A percentile compares a stretch with the other conserved stretches of the same genome.
Conservation (phyloP, 768 basidiomycete genomes). For the Macrolepiota fuliginosa region DNA sequence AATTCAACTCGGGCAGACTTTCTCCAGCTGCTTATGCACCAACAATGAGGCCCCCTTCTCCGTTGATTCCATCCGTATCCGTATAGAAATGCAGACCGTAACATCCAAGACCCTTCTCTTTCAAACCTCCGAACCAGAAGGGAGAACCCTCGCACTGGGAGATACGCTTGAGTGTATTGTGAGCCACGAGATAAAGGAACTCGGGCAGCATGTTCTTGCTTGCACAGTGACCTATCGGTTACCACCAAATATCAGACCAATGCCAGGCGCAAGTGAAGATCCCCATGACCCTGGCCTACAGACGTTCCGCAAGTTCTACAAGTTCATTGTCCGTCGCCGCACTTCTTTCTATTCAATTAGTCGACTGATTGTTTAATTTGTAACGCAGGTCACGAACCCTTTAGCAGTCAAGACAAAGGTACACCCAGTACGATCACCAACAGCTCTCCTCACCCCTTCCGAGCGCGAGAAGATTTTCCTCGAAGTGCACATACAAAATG, state of each 20-base stretch:
- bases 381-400: constrained; percentile 86
- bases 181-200: constrained; percentile 89
- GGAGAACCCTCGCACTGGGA: constrained; percentile 46
- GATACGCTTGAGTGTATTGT: constrained; percentile 68
- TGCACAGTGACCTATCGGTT: constrained; percentile 84
- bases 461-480: constrained; percentile 86
- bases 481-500: constrained; percentile 90
- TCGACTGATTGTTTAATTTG: neutral
- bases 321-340: constrained; percentile 69
- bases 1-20: constrained; percentile 88
- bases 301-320: constrained; percentile 87
- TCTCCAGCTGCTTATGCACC: constrained; percentile 77
- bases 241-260: constrained; percentile 51
- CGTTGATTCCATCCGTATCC: constrained; percentile 62
- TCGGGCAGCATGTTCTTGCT: constrained; percentile 86
- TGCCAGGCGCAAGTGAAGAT: constrained; percentile 48
- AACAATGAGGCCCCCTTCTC: constrained; percentile 72
- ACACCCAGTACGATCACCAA: constrained; percentile 70
- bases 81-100: constrained; percentile 85
- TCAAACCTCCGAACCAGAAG: constrained; percentile 55
- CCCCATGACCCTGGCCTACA: constrained; percentile 54
- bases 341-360: neutral
- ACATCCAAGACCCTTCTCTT: constrained; percentile 60
- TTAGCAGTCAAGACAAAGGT: constrained; percentile 95
- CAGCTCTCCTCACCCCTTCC: constrained; percentile 56